Conservation (phyloP, 441 rosid genomes). For the Bruguiera hainesii region DNA sequence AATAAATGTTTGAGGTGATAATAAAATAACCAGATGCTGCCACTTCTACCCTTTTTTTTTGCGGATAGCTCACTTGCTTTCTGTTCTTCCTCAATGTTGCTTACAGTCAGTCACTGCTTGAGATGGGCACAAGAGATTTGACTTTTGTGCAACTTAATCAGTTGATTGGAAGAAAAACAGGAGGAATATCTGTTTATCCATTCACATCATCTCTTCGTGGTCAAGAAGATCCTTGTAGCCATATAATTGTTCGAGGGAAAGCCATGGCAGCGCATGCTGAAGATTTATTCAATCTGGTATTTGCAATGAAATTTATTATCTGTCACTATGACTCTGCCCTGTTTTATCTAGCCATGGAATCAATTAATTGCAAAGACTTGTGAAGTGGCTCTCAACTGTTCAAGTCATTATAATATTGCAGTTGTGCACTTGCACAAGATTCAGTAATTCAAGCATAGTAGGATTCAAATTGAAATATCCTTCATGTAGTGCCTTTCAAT, state of each 20-base stretch:
- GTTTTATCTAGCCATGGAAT: not conserved
- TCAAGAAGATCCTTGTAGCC: conserved; percentile 71
- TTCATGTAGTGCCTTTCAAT: not conserved
- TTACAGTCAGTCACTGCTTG: conserved; percentile 86
- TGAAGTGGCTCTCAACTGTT: conserved; percentile 6
- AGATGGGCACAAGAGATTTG: conserved; percentile 96
- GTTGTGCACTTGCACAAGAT: not conserved
- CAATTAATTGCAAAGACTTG: not conserved
- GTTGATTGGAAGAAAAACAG: conserved; percentile 97
- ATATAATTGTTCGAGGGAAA: conserved; percentile 87
- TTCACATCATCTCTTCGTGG: conserved; percentile 80
- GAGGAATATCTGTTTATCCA: conserved; percentile 94
- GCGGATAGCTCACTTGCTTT: not conserved
- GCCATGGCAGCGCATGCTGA: conserved; percentile 90
- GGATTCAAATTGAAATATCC: not conserved
- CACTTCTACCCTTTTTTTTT: not conserved
- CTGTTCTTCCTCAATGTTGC: not conserved
- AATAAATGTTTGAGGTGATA: not conserved
- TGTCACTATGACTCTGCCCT: not conserved
- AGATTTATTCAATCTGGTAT: conserved; percentile 87
- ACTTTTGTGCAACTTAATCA: conserved; percentile 96
- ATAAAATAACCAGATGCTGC: not conserved
- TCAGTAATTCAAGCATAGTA: not conserved
- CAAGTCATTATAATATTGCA: not conserved
- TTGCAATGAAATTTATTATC: conserved; percentile 6